Percentiles rank a stretch among this genome's conserved stretches.
phyloP scores from a whole-genome alignment of 139 green algal species.

The Picocystis salinarum region DNA sequence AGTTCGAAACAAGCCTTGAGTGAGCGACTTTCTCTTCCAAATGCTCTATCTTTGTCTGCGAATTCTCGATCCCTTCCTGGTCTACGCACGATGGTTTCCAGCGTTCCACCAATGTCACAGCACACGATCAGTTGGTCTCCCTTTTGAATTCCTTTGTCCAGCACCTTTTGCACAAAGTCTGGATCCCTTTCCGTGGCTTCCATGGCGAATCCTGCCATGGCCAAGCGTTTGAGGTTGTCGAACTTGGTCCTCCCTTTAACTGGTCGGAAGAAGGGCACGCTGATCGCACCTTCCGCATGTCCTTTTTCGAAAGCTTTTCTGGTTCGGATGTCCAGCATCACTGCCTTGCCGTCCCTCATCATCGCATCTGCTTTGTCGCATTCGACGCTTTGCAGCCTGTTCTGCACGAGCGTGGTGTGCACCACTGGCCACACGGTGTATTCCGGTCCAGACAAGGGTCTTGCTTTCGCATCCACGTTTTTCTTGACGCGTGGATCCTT shows the following conservation, averaged over 20 bases:
- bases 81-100: constrained; percentile 25
- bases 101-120: constrained; percentile 28
- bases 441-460: neutral
- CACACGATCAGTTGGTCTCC: constrained; percentile 22
- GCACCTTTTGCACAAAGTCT: constrained; percentile 22
- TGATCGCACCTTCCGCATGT: constrained; percentile 28
- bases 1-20: constrained; percentile 58
- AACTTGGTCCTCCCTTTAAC: constrained; percentile 16
- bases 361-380: too few species aligned
- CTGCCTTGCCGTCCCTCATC: constrained; percentile 22
- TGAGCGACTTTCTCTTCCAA: constrained; percentile 45
- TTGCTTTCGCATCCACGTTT: neutral
- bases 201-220: constrained; percentile 43
- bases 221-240: constrained; percentile 41
- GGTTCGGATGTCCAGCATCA: constrained; percentile 35
- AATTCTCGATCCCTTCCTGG: constrained; percentile 5
- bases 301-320: constrained; percentile 13
- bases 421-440: neutral
- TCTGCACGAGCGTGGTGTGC: neutral
- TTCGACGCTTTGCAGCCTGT: too few species aligned
- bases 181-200: constrained; percentile 37
- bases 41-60: constrained; percentile 30
- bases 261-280: constrained; percentile 39
- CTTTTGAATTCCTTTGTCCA: constrained; percentile 23
- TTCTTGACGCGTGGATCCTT: too few species aligned